Evolutionary conservation across 2,329 filamentous ascomycete species (phyloP).

Genomic region (Calonectria fujianensis): DNA sequence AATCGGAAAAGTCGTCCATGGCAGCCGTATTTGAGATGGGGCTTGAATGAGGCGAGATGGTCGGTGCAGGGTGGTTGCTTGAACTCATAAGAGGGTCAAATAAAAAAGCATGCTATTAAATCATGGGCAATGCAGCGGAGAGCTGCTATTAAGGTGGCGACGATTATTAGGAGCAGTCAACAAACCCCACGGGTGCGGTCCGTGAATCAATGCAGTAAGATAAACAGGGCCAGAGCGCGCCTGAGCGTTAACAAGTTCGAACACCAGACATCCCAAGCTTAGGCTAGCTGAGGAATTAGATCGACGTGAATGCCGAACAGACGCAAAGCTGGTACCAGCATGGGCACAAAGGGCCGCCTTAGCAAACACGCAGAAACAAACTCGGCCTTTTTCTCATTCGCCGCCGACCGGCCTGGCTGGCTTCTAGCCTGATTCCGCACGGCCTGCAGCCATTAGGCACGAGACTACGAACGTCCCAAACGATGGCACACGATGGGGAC

Average conservation of each 20-base stretch:
- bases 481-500: background rate
- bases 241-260: slow-evolving; percentile 13
- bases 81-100: slow-evolving; percentile 20
- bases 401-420: background rate
- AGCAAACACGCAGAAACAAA: slow-evolving; percentile 24
- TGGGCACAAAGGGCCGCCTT: slow-evolving; percentile 13
- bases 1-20: slow-evolving; percentile 25
- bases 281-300: slow-evolving; percentile 15
- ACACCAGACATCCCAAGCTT: slow-evolving; percentile 18
- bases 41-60: slow-evolving; percentile 13
- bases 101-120: slow-evolving; percentile 23
- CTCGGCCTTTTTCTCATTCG: slow-evolving; percentile 22
- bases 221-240: slow-evolving; percentile 22
- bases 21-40: slow-evolving; percentile 17
- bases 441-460: background rate
- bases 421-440: slow-evolving; percentile 17
- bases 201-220: slow-evolving; percentile 33
- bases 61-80: slow-evolving; percentile 16
- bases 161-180: slow-evolving; percentile 4
- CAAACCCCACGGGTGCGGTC: slow-evolving; percentile 19
- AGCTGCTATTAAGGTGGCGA: slow-evolving; percentile 18
- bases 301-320: slow-evolving; percentile 22
- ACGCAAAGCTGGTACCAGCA: slow-evolving; percentile 17
- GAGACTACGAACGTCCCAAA: slow-evolving; percentile 6
- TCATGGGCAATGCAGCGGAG: slow-evolving; percentile 12